Evolutionary conservation across 495 filamentous ascomycete genomes (phyloP), one percentile per base, ranked within the genome.

Genomic region (Penicillium salamii): DNA sequence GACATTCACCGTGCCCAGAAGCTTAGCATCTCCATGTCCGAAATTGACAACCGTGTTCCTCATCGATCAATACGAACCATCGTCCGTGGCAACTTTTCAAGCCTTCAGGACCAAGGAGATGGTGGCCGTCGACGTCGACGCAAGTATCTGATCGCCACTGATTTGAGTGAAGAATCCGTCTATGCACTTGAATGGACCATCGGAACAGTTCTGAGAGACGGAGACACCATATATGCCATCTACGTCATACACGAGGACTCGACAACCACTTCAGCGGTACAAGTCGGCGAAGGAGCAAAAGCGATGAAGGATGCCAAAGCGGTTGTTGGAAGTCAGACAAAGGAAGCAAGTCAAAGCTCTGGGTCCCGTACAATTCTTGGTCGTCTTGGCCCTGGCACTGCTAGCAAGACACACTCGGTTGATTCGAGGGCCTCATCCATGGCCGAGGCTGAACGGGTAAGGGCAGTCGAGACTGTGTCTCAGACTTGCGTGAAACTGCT

Each of bases 161-260:
- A 97, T 66, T 69, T 97, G 26, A 95, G 89, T 55, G 88, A 91
- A 34, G 93, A 98, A 71, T 91, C 91, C 3, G 87, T 89, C 8
- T 90, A 96, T 65, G 93, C 93, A 8, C 71, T 97, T 21, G 93
- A 97, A 63, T 98, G 92, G 91, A 95, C 91, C 0, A 91, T 98
- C 42, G 93, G 93, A 33, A 95, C 90, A 3, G 87, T 97, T n/a
- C 78, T 98, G 7, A 80, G 93, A 36, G 90, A 96, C 61, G 93
- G 93, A 13, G 93, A 98, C 66, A 97, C 92, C 1, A 77, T 98
- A 31, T 80, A 95, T 45, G 89, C 90, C 17, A 87, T 98, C 42
- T 96, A 90, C 69, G 91, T 89, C 49, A 81, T 92, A 37, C 88
- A 95, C 57, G 91, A 96, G 63, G 92, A 96, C 52, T 76, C 46